phyloP scores from a whole-genome alignment of 108 stramenopile species.

The Mayamaea pseudoterrestris region DNA sequence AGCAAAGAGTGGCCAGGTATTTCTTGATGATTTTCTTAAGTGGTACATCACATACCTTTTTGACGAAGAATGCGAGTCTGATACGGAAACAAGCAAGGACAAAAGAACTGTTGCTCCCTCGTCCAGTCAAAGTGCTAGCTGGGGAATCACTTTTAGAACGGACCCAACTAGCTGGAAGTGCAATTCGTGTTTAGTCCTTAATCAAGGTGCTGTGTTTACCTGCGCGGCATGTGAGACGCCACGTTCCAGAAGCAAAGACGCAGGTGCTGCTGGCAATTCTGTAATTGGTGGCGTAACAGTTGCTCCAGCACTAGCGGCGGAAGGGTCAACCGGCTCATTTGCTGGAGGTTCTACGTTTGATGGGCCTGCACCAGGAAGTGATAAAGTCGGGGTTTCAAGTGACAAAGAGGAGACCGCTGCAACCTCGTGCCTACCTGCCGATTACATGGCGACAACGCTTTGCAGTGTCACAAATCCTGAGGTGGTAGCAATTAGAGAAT shows the following conservation, averaged over 20 bases:
- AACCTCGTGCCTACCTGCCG: too few relatives aligned
- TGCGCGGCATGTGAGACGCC: constrained; percentile 74
- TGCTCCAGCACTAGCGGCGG: too few relatives aligned
- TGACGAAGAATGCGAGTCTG: constrained; percentile 57
- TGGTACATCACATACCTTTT: constrained; percentile 89
- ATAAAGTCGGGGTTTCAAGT: too few relatives aligned
- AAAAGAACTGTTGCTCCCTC: constrained; percentile 6
- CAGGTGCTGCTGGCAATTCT: constrained; percentile 4
- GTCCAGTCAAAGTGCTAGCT: not conserved
- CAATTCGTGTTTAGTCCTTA: constrained; percentile 61
- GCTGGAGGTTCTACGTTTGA: too few relatives aligned
- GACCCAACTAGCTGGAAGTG: constrained; percentile 81
- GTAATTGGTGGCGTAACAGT: not conserved
- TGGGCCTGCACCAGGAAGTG: too few relatives aligned
- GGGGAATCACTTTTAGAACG: constrained; percentile 16
- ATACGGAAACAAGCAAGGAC: constrained; percentile 15
- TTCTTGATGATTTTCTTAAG: constrained; percentile 32
- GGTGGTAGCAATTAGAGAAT: too few relatives aligned
- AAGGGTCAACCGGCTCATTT: too few relatives aligned
- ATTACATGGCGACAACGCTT: too few relatives aligned
- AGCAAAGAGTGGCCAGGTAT: constrained; percentile 4
- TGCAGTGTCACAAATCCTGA: too few relatives aligned
- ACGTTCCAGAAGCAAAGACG: constrained; percentile 34
- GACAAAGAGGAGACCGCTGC: too few relatives aligned
- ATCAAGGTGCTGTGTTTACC: constrained; percentile 24